Evolutionary conservation across 179 eudicot species (phyloP), one percentile per base, ranked within the genome.

Genomic region (Heliamphora pulchella): DNA sequence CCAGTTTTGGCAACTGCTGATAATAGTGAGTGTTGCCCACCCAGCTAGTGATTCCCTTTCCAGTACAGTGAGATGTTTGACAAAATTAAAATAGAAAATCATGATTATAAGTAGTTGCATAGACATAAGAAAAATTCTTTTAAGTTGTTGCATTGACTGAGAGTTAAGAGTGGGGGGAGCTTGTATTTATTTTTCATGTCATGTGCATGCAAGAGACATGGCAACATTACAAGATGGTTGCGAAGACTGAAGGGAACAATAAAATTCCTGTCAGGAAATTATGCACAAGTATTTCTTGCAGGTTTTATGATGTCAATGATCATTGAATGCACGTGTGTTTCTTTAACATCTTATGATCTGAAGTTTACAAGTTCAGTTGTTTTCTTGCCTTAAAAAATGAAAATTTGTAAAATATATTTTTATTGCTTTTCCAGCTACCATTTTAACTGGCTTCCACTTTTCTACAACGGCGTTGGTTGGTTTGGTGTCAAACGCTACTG

Each of bases 401-500:
- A 3, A 61, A 61, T 1, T 8, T 61, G 31, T 61, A 17, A 61
- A 15, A 4, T 61, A 65, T 65, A 11, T 65, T 31, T 22, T 65
- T 8, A 65, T 55, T 71, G 46, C 47, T 77, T 63, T 77, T 80
- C 57, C 87, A 87, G 89, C 89, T 11, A 87, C 87, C 55, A 87
- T 89, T 31, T 87, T 90, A 76, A 90, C 93, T 65, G 93, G 91
- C 59, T 90, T 87, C 72, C 93, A 90, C 79, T 90, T 90, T 86
- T 86, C 86, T 61, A 89, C 89, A 18, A 91, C 95, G 81, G 95
- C 95, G 31, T 78, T 91, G 75, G 92, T 91, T 78, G 95, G 95
- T 47, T 69, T 87, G 72, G 84, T 89, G 64, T 91, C 95, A 43
- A 91, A 91, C 84, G 91, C 95, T 11, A 84, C 95, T 8, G 95